Evolutionary conservation across 2,329 filamentous ascomycete species (phyloP).

Genomic region (Fusarium sp.): DNA sequence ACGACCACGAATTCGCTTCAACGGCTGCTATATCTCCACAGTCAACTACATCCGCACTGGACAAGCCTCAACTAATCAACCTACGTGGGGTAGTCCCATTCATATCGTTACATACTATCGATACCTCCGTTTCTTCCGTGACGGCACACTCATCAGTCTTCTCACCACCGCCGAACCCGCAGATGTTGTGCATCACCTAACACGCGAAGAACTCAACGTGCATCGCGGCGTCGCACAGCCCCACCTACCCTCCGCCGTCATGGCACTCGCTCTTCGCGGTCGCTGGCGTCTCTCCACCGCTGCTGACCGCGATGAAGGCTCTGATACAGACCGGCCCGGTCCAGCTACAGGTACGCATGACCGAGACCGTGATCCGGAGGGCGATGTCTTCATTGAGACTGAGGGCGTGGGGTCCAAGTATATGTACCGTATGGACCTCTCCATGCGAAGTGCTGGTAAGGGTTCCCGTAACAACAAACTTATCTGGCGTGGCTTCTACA

Average conservation of each 20-base stretch:
- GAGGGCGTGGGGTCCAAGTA: constrained; percentile 85
- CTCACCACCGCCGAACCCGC: constrained; percentile 83
- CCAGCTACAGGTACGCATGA: constrained; percentile 1
- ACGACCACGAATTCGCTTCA: constrained; percentile 90
- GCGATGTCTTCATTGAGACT: constrained; percentile 85
- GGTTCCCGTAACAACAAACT: constrained; percentile 85
- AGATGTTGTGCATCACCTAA: constrained; percentile 89
- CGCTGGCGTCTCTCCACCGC: constrained; percentile 62
- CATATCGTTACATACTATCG: constrained; percentile 99
- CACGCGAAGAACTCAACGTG: constrained; percentile 72
- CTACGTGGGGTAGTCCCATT: constrained; percentile 84
- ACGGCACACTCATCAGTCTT: constrained; percentile 85
- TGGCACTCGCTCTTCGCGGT: constrained; percentile 75
- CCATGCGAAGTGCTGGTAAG: constrained; percentile 72
- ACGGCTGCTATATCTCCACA: constrained; percentile 95
- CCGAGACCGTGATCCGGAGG: constrained; percentile 59
- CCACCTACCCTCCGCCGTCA: constrained; percentile 61
- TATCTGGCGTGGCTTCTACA: constrained; percentile 89
- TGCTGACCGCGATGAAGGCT: constrained; percentile 47
- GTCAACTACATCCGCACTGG: constrained; percentile 94
- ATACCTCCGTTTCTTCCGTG: constrained; percentile 93
- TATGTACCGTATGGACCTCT: constrained; percentile 84
- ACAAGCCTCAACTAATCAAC: constrained; percentile 74
- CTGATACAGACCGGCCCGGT: constrained; percentile 10
- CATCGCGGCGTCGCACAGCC: constrained; percentile 52